Base-by-base conservation (phyloP, 495 filamentous ascomycete genomes). In the Tuber calosporum region DNA sequence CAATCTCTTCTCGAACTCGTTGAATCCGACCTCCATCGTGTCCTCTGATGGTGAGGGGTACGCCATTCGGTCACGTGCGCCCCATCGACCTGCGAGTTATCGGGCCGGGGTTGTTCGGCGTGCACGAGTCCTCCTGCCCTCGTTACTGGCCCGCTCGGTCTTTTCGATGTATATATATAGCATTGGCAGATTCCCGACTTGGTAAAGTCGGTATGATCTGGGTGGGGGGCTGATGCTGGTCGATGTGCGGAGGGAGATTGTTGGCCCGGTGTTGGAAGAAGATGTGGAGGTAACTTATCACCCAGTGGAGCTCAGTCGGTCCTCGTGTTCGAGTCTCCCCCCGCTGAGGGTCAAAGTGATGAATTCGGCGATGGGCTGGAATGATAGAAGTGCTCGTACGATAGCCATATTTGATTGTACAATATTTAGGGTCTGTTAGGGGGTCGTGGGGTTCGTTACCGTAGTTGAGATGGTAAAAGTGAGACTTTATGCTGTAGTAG, bases 1-100 rank as follows among this genome's bases (percentile, higher is more conserved):
- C 66, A 80, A 73, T 7, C 37, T 41, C 67, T 38, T 43, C 53
- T 74, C 71, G 13, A 80, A 70, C 36, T 69, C 39, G 17, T 62
- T 40, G 4, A 72, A 74, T 15, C 74, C 74, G 11, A 72, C 74
- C 43, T 70, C 73, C n/a, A 45, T 71, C 6, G 41, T 6, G 2
- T 67, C 70, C 19, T 69, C 26, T 15, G 48, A 67, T n/a, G n/a
- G n/a, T n/a, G 62, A 80, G 19, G 9, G 4, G 71, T 74, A 9
- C 37, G 70, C 38, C 79, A 38, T 40, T 80, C 77, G n/a, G 72
- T 68, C 1, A 74, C 72, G 5, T 53, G 66, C 17, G 74, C 53
- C 13, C 42, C n/a, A 41, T 42, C 40, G 0, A 43, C 66, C 6
- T 70, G 74, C 11, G 76, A 74, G 70, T 78, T 70, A 30, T 30